phyloP scores from a whole-genome alignment of 495 filamentous ascomycete genomes.

The Talaromyces wortmannii region DNA sequence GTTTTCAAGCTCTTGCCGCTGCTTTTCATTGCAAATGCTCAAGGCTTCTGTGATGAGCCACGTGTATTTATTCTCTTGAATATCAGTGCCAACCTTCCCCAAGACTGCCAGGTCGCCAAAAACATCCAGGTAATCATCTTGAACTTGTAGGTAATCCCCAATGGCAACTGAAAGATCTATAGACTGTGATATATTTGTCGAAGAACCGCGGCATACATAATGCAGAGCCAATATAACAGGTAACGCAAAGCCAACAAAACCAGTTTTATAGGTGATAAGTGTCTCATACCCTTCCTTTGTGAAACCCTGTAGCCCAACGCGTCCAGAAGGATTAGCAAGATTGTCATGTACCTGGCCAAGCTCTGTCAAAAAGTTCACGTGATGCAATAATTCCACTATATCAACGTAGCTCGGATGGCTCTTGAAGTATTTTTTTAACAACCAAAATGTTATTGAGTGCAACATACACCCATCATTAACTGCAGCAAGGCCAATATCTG shows the following conservation, averaged over 20 bases:
- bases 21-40: conserved; percentile 55
- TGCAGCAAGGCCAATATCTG: conserved; percentile 72
- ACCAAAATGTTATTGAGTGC: conserved; percentile 65
- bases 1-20: conserved; percentile 65
- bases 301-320: conserved; percentile 31
- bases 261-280: conserved; percentile 88
- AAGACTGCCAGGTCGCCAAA: conserved; percentile 81
- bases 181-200: conserved; percentile 63
- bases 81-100: conserved; percentile 87
- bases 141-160: conserved; percentile 85
- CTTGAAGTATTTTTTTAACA: conserved; percentile 76
- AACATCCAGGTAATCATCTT: conserved; percentile 86
- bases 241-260: conserved; percentile 84
- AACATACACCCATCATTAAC: conserved; percentile 89
- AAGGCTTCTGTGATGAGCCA: conserved; percentile 83
- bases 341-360: conserved; percentile 87
- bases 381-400: conserved; percentile 79
- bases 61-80: conserved; percentile 85
- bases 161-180: conserved; percentile 76
- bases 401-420: conserved; percentile 64
- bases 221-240: conserved; percentile 73
- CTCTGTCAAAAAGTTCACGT: conserved; percentile 86
- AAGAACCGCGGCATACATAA: conserved; percentile 61
- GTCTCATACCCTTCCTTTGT: conserved; percentile 71
- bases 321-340: conserved; percentile 44